Percentiles rank a stretch among this genome's conserved stretches.
These are phyloP conservation scores for Dothideomycetes sp. DNA, from an alignment of 2,329 filamentous ascomycete species.

Conservation along the genomic window DNA sequence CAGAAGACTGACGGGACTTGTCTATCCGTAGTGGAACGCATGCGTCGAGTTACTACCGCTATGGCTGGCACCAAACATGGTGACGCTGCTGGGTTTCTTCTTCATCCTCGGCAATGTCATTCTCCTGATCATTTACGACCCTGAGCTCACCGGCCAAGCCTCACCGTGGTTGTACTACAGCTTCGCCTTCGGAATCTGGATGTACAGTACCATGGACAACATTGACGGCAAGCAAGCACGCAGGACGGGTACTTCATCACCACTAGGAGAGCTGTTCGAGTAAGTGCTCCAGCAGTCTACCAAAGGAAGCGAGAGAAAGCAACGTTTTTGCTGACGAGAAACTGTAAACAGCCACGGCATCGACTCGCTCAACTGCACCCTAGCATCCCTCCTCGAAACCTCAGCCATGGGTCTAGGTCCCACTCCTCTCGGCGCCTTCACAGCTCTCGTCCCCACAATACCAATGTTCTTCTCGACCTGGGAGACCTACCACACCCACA, in stretches of 20 bases:
- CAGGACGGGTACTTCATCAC: conserved; percentile 87
- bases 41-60: conserved; percentile 84
- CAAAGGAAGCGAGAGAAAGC: too few species aligned
- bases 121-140: conserved; percentile 68
- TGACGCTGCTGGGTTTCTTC: conserved; percentile 87
- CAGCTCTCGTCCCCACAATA: conserved; percentile 79
- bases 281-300: conserved; percentile 36
- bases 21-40: conserved; percentile 72
- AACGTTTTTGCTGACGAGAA: not conserved
- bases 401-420: conserved; percentile 87
- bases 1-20: conserved; percentile 11
- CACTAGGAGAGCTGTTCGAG: conserved; percentile 93
- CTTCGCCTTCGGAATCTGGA: conserved; percentile 92
- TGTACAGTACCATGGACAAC: conserved; percentile 98
- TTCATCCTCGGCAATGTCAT: conserved; percentile 83
- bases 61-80: conserved; percentile 97
- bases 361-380: conserved; percentile 93
- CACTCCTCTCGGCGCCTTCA: conserved; percentile 78
- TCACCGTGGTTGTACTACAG: conserved; percentile 92
- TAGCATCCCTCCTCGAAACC: conserved; percentile 82
- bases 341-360: conserved; percentile 63
- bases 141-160: conserved; percentile 78
- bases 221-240: conserved; percentile 96
- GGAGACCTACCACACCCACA: conserved; percentile 99
- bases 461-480: conserved; percentile 99